A percentile compares a stretch with the other conserved stretches of the same genome.
phyloP scores from a whole-genome alignment of 805 yeast species.

The Saccharomycopsis schoenii region DNA sequence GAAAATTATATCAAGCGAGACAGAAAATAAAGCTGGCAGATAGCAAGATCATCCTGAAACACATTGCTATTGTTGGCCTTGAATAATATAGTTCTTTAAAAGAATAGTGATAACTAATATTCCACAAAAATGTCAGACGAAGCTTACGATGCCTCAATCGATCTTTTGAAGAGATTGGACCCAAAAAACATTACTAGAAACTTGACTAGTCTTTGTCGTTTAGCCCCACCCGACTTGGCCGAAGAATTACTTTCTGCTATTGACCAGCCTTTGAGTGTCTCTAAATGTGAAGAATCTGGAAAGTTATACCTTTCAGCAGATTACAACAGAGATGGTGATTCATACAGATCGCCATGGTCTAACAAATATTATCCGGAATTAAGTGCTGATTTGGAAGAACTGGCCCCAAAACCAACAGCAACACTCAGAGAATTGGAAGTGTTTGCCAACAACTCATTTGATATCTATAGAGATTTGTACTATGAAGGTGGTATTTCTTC shows the following conservation, averaged over 20 bases:
- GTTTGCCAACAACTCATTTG: conserved; percentile 83
- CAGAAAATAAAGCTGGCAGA: too few relatives aligned
- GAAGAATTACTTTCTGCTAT: conserved; percentile 81
- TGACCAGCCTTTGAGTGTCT: conserved; percentile 60
- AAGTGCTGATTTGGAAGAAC: conserved; percentile 42
- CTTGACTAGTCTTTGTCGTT: conserved; percentile 36
- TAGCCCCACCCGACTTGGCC: conserved; percentile 57
- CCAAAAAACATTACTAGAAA: conserved; percentile 48
- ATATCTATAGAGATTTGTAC: conserved; percentile 84
- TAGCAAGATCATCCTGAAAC: too few relatives aligned
- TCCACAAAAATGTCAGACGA: conserved; percentile 29
- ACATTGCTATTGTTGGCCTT: not conserved
- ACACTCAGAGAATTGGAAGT: conserved; percentile 64
- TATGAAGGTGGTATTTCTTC: conserved; percentile 91
- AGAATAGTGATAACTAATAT: not conserved
- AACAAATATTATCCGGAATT: conserved; percentile 55
- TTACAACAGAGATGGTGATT: conserved; percentile 91
- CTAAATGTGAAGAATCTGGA: conserved; percentile 42
- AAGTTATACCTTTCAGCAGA: conserved; percentile 79
- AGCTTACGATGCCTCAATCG: conserved; percentile 67
- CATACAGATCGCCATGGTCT: conserved; percentile 85
- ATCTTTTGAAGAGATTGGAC: conserved; percentile 63
- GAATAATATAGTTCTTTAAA: too few relatives aligned
- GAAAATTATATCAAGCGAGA: too few relatives aligned
- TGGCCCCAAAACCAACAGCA: conserved; percentile 66